phyloP scores from a whole-genome alignment of 345 rosid genomes.

The Acer campestre region DNA sequence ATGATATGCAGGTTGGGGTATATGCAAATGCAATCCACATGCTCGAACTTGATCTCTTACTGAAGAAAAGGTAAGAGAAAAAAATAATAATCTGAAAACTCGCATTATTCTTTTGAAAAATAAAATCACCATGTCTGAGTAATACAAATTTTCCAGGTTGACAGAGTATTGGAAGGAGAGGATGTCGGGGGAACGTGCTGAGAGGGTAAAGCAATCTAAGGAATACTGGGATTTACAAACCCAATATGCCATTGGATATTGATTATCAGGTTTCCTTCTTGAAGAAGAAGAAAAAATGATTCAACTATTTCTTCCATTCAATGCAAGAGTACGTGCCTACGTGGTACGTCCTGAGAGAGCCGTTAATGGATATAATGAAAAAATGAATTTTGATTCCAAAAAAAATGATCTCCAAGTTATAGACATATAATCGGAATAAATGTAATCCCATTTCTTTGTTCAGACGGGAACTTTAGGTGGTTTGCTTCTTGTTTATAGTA shows the following conservation, averaged over 20 bases:
- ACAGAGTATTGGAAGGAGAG: constrained; percentile 81
- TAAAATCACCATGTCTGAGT: neutral
- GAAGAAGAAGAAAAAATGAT: neutral
- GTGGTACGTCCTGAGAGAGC: too few species aligned
- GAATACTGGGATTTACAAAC: constrained; percentile 77
- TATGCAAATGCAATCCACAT: too few species aligned
- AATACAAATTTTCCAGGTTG: constrained; percentile 47
- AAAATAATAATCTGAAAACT: neutral
- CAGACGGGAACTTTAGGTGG: neutral
- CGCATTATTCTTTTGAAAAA: neutral
- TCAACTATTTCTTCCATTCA: neutral
- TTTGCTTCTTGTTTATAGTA: too few species aligned
- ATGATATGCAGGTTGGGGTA: too few species aligned
- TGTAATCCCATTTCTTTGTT: neutral
- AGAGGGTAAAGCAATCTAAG: constrained; percentile 73
- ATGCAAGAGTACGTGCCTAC: neutral
- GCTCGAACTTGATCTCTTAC: too few species aligned
- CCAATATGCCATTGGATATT: constrained; percentile 57
- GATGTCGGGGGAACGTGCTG: constrained; percentile 51
- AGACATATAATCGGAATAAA: neutral
- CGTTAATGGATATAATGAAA: neutral
- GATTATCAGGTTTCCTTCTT: constrained; percentile 10
- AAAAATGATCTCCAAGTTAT: neutral
- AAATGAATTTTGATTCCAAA: neutral
- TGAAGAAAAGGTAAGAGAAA: constrained; percentile 37